phyloP scores from a whole-genome alignment of 2,329 filamentous ascomycete species.

The Fusarium proliferatum region DNA sequence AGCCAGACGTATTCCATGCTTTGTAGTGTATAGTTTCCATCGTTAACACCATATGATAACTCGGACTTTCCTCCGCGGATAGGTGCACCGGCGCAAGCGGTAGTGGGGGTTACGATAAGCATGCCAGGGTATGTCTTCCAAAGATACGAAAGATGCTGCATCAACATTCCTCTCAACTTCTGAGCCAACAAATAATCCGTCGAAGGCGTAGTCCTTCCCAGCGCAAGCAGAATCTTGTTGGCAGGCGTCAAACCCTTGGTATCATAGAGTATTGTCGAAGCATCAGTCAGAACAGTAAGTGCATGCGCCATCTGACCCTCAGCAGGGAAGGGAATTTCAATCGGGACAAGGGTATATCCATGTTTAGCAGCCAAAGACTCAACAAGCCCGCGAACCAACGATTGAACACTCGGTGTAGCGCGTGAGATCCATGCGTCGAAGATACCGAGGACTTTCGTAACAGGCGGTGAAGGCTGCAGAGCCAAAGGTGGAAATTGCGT shows the following conservation, averaged over 20 bases:
- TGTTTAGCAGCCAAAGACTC: slow-evolving; percentile 63
- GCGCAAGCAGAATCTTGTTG: slow-evolving; percentile 73
- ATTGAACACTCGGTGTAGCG: slow-evolving; percentile 55
- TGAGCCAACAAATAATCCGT: slow-evolving; percentile 77
- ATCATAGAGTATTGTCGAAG: slow-evolving; percentile 58
- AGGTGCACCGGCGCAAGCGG: slow-evolving; percentile 59
- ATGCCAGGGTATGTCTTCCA: slow-evolving; percentile 75
- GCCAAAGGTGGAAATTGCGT: slow-evolving; percentile 63
- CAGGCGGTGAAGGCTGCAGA: slow-evolving; percentile 37
- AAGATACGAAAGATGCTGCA: slow-evolving; percentile 76
- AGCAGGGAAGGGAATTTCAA: slow-evolving; percentile 66
- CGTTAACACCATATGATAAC: slow-evolving; percentile 55
- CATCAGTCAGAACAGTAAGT: slow-evolving; percentile 77
- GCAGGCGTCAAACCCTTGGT: slow-evolving; percentile 64
- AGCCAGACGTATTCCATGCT: slow-evolving; percentile 64
- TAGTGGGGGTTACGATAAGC: slow-evolving; percentile 77
- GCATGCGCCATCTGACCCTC: slow-evolving; percentile 79
- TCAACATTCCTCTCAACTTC: slow-evolving; percentile 74
- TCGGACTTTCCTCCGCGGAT: slow-evolving; percentile 52
- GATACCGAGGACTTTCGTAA: slow-evolving; percentile 68
- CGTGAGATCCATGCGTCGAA: slow-evolving; percentile 71
- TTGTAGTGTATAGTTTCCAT: slow-evolving; percentile 58
- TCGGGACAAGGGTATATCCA: slow-evolving; percentile 65
- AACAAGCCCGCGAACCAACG: slow-evolving; percentile 57
- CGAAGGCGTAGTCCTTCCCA: slow-evolving; percentile 71